Evolutionary conservation across 1,284 basidiomycete species (phyloP), one percentile per base, ranked within the genome.

Genomic region (Rhizopogon parksii): DNA sequence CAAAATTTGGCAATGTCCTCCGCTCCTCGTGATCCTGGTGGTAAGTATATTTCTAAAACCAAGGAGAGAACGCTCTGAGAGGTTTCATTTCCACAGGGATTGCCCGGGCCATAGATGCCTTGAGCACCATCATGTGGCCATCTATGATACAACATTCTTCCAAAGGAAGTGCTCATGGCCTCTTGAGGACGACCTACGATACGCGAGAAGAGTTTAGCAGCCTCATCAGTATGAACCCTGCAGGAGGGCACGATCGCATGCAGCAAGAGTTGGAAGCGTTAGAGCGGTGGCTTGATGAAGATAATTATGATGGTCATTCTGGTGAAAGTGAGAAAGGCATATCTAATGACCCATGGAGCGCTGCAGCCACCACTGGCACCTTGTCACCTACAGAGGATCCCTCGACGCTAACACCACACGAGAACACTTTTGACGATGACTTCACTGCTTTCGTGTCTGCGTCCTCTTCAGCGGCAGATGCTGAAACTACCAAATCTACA

Each of bases 91-190:
- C 34, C n/a, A 79, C 77, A 14, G 76, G 80, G 6, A 72, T 88
- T 21, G 76, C 78, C 36, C 79, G 88, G 21, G 80, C 89, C 9
- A 57, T 87, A 14, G 87, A 89, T 61, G 85, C 88, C 6, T 68
- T 91, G 36, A 85, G 86, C 63, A 88, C 87, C 0, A 82, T 91
- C 57, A 88, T 91, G 83, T 91, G 88, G 88, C 84, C 88, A 3
- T 83, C 83, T 0, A 82, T 91, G 77, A 65, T 78, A 12, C 48
- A 43, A 34, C 45, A 48, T 24, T 46, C 53, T 9, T 36, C 66
- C 50, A 65, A 67, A 55, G 67, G 60, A 55, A 61, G 46, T 27
- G 32, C 62, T 5, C 57, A 60, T 15, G 64, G 65, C 30, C 61
- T 67, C 24, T 61, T 71, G 45, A 65, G 61, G 7, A 59, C 69